Evolutionary conservation across 2,329 filamentous ascomycete species (phyloP), one percentile per base, ranked within the genome.

Genomic region (Pseudocercospora musae): DNA sequence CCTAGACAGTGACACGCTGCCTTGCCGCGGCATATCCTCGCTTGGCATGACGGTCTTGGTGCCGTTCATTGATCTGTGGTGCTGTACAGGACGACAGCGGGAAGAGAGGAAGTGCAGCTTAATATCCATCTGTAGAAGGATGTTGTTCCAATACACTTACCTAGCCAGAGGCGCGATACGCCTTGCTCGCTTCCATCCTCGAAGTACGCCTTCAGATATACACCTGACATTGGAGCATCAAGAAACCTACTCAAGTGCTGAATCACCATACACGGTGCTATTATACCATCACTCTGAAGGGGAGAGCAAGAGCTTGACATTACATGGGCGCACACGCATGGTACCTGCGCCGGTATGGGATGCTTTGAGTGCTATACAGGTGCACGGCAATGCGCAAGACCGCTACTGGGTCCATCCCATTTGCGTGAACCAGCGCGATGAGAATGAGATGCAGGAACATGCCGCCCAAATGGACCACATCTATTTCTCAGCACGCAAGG

Each of bases 71-170:
- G n/a, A n/a, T n/a, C n/a, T n/a, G n/a, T n/a, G n/a, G n/a, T n/a
- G n/a, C n/a, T n/a, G n/a, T n/a, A n/a, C n/a, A n/a, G n/a, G n/a
- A n/a, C n/a, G n/a, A n/a, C n/a, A n/a, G n/a, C n/a, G n/a, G n/a
- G n/a, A n/a, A n/a, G n/a, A n/a, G n/a, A n/a, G n/a, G n/a, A n/a
- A n/a, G n/a, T 40, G 37, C 37, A 40, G n/a, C n/a, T n/a, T n/a
- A n/a, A n/a, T 40, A 40, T 40, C 37, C 15, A 40, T 40, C 37
- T 18, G n/a, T 9, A n/a, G 37, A 40, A 37, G 10, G 9, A 64
- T 64, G 62, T 31, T 65, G n/a, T 65, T 65, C 42, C 63, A 65
- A 31, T 65, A 63, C 40, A 58, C 63, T 7, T 55, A 65, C 25
- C 58, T 65, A 20, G 40, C 53, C 53, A n/a, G 46, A 29, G 48